These are phyloP conservation scores for Saturnispora silvae DNA, from an alignment of 805 yeast species.

Conservation along the genomic window DNA sequence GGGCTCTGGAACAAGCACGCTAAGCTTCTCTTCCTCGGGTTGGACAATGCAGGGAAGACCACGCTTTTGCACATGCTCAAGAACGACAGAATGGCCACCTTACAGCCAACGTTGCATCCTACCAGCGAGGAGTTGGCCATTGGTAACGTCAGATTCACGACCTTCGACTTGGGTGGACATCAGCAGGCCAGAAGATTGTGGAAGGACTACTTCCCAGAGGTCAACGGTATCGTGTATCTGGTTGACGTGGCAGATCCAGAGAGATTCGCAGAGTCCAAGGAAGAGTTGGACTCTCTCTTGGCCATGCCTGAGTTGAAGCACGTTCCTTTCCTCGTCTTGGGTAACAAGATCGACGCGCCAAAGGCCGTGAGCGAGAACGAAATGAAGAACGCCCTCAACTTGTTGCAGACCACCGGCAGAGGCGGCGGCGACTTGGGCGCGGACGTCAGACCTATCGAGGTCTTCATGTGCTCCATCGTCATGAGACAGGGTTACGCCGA, in stretches of 20 bases:
- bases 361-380: constrained; percentile 93
- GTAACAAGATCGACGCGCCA: constrained; percentile 93
- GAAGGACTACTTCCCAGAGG: constrained; percentile 99
- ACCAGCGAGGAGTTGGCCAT: constrained; percentile 96
- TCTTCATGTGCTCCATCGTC: constrained; percentile 95
- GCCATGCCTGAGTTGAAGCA: constrained; percentile 81
- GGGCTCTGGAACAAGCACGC: constrained; percentile 93
- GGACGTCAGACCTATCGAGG: constrained; percentile 77
- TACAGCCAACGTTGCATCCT: constrained; percentile 97
- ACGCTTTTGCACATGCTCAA: constrained; percentile 75
- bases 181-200: constrained; percentile 97
- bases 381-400: constrained; percentile 79
- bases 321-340: constrained; percentile 89
- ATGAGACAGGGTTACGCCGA: constrained; percentile 99
- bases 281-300: constrained; percentile 87
- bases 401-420: constrained; percentile 86
- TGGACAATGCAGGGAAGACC: constrained; percentile 97
- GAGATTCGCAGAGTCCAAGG: constrained; percentile 89
- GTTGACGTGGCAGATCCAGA: constrained; percentile 97
- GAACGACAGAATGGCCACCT: constrained; percentile 94
- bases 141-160: constrained; percentile 92
- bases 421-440: constrained; percentile 58
- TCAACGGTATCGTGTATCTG: constrained; percentile 89
- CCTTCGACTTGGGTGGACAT: constrained; percentile 98
- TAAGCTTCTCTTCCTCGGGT: constrained; percentile 87